phyloP scores from a whole-genome alignment of 495 filamentous ascomycete genomes.

The Podospora appendiculata region DNA sequence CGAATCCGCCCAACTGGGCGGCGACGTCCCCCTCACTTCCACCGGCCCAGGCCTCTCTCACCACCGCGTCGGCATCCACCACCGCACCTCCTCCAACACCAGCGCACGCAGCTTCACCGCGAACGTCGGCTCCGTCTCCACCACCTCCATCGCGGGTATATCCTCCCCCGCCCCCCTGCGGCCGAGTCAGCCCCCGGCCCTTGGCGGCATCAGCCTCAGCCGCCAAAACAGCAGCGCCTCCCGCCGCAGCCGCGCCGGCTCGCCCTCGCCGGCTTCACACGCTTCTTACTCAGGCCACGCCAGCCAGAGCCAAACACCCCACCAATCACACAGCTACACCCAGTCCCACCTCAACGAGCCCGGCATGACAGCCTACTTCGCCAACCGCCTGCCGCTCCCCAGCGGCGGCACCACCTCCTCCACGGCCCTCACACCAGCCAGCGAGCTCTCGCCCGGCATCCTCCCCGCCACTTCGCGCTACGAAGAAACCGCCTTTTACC shows the following conservation, averaged over 20 bases:
- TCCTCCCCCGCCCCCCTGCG: constrained; percentile 26
- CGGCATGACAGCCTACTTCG: constrained; percentile 23
- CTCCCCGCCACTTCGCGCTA: constrained; percentile 51
- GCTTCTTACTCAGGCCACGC: not conserved
- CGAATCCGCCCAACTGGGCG: constrained; percentile 23
- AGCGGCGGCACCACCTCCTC: constrained; percentile 5
- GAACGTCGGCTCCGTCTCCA: constrained; percentile 23
- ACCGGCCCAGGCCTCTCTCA: constrained; percentile 33
- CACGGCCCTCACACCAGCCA: constrained; percentile 9
- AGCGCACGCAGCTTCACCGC: constrained; percentile 53
- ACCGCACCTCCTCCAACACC: constrained; percentile 36
- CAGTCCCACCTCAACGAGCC: constrained; percentile 14
- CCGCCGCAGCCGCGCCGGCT: constrained; percentile 31
- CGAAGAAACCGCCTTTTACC: constrained; percentile 63
- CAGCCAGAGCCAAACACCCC: not conserved
- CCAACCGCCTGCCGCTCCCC: constrained; percentile 9
- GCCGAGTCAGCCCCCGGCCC: constrained; percentile 16
- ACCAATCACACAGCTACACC: constrained; percentile 7
- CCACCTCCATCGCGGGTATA: constrained; percentile 24
- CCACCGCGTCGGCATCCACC: constrained; percentile 31
- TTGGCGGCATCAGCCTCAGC: constrained; percentile 27
- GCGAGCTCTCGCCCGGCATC: constrained; percentile 35
- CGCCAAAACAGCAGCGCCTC: constrained; percentile 39
- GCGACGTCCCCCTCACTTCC: constrained; percentile 20
- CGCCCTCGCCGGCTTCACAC: constrained; percentile 23